Evolutionary conservation across 2,329 filamentous ascomycete species (phyloP).

Genomic region (Amylocarpus encephaloides): DNA sequence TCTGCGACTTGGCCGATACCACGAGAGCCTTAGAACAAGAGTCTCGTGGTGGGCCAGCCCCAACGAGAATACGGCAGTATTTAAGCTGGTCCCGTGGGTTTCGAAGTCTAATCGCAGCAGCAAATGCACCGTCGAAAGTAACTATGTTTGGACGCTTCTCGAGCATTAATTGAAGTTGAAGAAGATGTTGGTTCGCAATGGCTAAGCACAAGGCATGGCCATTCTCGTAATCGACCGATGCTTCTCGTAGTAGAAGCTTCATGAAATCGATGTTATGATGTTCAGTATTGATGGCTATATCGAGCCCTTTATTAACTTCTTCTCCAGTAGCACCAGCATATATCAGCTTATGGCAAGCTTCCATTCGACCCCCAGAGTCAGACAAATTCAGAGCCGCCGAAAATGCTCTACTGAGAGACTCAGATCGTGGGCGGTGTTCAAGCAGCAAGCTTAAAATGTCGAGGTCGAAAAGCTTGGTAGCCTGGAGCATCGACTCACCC

Average conservation of each 20-base stretch:
- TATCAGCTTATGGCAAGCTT: conserved; percentile 8
- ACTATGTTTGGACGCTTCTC: conserved; percentile 4
- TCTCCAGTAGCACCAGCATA: conserved; percentile 8
- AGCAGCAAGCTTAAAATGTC: neutral
- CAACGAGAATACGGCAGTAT: conserved; percentile 6
- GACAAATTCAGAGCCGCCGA: neutral
- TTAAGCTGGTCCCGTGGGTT: conserved; percentile 7
- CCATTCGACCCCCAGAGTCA: neutral
- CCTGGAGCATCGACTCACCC: conserved; percentile 2
- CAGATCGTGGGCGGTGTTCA: neutral
- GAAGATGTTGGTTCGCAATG: neutral
- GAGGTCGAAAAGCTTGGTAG: conserved; percentile 3
- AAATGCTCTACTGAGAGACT: conserved; percentile 9
- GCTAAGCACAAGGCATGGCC: conserved; percentile 7
- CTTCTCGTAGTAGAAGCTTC: conserved; percentile 6
- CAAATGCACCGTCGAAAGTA: conserved; percentile 6
- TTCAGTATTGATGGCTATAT: conserved; percentile 2
- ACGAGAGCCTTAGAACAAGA: conserved; percentile 7
- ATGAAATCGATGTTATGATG: conserved; percentile 6
- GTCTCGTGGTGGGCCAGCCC: neutral
- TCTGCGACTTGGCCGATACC: neutral
- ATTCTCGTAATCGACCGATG: conserved; percentile 5
- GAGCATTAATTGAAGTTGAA: conserved; percentile 5
- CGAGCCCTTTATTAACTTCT: conserved; percentile 10
- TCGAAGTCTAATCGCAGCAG: conserved; percentile 1